Evolutionary conservation across 2,329 filamentous ascomycete genomes (phyloP).

Genomic region (Zymoseptoria crescenta): DNA sequence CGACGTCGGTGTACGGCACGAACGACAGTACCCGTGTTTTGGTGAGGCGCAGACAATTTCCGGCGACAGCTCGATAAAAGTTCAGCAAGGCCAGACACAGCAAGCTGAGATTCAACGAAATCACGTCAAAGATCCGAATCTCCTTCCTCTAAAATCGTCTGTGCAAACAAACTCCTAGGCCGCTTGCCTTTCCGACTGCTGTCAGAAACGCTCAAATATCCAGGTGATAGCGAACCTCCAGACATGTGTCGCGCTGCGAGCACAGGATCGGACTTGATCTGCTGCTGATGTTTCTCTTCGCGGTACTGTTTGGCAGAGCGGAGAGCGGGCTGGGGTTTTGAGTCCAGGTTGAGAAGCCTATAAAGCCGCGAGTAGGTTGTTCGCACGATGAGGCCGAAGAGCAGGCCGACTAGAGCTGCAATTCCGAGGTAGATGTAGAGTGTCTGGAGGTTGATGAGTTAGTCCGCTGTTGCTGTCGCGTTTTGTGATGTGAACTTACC

Average conservation of each 20-base stretch:
- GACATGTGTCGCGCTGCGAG: constrained; percentile 11
- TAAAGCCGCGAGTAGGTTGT: constrained; percentile 43
- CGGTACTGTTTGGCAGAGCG: constrained; percentile 29
- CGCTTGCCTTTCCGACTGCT: constrained; percentile 31
- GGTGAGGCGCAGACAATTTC: constrained; percentile 32
- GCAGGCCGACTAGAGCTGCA: constrained; percentile 59
- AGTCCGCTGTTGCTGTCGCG: not conserved
- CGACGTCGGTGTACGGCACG: constrained; percentile 45
- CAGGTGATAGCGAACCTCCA: constrained; percentile 11
- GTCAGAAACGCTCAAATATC: constrained; percentile 23
- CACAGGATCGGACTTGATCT: constrained; percentile 6
- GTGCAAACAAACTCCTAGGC: constrained; percentile 48
- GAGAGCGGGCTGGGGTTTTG: constrained; percentile 8
- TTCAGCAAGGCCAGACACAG: too few species aligned
- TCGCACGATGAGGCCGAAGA: constrained; percentile 54
- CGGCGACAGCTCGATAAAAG: not conserved
- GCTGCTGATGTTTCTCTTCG: constrained; percentile 22
- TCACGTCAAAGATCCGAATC: constrained; percentile 44
- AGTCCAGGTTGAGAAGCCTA: constrained; percentile 17
- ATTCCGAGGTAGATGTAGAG: constrained; percentile 54
- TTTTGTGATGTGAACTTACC: constrained; percentile 33
- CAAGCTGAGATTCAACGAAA: not conserved
- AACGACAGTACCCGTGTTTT: constrained; percentile 47
- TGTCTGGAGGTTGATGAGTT: constrained; percentile 33
- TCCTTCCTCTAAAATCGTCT: constrained; percentile 66